Conservation (phyloP, 495 filamentous ascomycete species). For the Amniculicola lignicola region DNA sequence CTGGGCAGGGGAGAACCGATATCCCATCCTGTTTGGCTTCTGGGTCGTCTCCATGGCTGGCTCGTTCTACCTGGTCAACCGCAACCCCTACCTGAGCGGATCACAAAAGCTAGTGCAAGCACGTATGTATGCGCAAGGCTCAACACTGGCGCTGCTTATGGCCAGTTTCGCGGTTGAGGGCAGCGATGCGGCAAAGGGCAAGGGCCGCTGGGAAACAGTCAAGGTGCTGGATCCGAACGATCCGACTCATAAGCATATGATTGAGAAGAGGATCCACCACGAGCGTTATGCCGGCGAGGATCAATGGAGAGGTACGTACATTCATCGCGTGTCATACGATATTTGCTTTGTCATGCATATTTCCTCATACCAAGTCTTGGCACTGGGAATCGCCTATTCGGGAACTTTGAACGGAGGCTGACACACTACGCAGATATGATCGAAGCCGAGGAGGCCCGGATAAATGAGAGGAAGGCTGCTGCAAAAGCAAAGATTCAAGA, state of each 20-base stretch:
- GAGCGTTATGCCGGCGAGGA: slow-evolving; percentile 76
- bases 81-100: slow-evolving; percentile 70
- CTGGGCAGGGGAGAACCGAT: slow-evolving; percentile 76
- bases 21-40: slow-evolving; percentile 77
- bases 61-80: slow-evolving; percentile 70
- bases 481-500: slow-evolving; percentile 20
- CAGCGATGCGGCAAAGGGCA: slow-evolving; percentile 69
- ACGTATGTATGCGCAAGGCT: slow-evolving; percentile 93
- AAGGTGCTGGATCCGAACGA: slow-evolving; percentile 70
- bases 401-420: not conserved
- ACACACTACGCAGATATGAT: slow-evolving; percentile 42
- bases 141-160: slow-evolving; percentile 84
- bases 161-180: slow-evolving; percentile 89
- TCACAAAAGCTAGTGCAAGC: slow-evolving; percentile 96
- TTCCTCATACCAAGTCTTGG: not conserved
- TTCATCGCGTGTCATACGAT: not conserved
- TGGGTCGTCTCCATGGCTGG: slow-evolving; percentile 83
- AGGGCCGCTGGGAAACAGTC: slow-evolving; percentile 72
- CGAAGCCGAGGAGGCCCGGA: slow-evolving; percentile 42
- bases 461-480: slow-evolving; percentile 40
- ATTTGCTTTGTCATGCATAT: slow-evolving; percentile 17
- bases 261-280: slow-evolving; percentile 68
- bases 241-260: slow-evolving; percentile 65
- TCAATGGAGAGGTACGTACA: slow-evolving; percentile 72
- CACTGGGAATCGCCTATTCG: not conserved